Percentiles rank a stretch among this genome's conserved stretches.
phyloP scores from a whole-genome alignment of 2,329 filamentous ascomycete species.

The Xylaria sp. region DNA sequence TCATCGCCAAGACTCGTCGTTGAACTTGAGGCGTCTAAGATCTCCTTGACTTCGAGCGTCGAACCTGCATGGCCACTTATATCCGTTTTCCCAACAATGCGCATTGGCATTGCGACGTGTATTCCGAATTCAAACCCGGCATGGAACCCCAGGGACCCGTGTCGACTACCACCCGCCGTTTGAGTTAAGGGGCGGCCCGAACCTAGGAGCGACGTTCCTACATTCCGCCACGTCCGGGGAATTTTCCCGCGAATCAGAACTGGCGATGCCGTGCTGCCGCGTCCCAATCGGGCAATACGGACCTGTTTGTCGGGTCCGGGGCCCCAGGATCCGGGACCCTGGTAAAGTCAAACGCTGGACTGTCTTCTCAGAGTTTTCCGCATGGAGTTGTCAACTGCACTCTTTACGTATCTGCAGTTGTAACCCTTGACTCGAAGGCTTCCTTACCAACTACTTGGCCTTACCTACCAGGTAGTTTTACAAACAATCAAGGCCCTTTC shows the following conservation, averaged over 20 bases:
- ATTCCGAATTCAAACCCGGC: background rate
- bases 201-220: background rate
- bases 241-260: conserved; percentile 24
- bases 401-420: no score
- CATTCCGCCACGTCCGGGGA: conserved; percentile 7
- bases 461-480: no score
- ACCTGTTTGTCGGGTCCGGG: background rate
- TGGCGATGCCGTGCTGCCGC: background rate
- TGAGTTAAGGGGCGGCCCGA: conserved; percentile 1
- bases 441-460: no score
- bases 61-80: background rate
- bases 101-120: no score
- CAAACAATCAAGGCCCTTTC: no score
- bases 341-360: background rate
- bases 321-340: background rate
- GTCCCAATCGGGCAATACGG: conserved; percentile 20
- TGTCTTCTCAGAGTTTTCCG: no score
- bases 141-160: background rate
- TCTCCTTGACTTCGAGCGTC: background rate
- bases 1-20: conserved; percentile 23
- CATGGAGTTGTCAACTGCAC: no score
- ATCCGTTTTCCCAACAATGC: background rate
- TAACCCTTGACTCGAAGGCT: no score
- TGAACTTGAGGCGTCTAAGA: background rate
- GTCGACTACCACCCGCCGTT: background rate